Percentiles rank a stretch among this genome's conserved stretches.
These are phyloP conservation scores for Umbelopsis vinacea DNA, from an alignment of 192 early-diverging fungal genomes.

Conservation along the genomic window DNA sequence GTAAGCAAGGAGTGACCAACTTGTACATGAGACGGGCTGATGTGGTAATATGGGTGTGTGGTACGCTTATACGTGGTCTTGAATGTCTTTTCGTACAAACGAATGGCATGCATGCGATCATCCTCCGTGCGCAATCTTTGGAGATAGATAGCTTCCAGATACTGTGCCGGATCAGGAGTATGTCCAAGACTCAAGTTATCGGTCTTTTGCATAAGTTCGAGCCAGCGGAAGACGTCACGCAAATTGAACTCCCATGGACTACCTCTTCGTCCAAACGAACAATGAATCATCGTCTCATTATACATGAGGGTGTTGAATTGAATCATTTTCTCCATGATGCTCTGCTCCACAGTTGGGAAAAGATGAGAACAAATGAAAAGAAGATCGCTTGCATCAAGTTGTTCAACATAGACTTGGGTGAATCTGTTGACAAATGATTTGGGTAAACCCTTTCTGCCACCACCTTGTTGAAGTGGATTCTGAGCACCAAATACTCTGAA, in stretches of 20 bases:
- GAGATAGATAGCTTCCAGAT: conserved; percentile 83
- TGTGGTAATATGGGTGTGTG: conserved; percentile 50
- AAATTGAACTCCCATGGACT: conserved; percentile 99
- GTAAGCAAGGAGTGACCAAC: conserved; percentile 67
- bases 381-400: conserved; percentile 79
- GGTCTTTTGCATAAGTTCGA: conserved; percentile 73
- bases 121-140: conserved; percentile 85
- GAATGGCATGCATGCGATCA: conserved; percentile 68
- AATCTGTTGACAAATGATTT: conserved; percentile 98
- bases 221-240: conserved; percentile 95
- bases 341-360: conserved; percentile 56
- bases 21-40: conserved; percentile 56
- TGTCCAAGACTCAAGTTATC: conserved; percentile 38
- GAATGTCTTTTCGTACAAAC: conserved; percentile 63
- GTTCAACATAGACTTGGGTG: conserved; percentile 92
- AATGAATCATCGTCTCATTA: conserved; percentile 78
- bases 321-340: conserved; percentile 62
- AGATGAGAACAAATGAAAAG: conserved; percentile 68
- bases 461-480: conserved; percentile 96
- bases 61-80: conserved; percentile 41
- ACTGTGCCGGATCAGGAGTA: conserved; percentile 63
- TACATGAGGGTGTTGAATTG: conserved; percentile 89
- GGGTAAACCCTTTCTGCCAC: conserved; percentile 97
- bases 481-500: conserved; percentile 98
- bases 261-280: conserved; percentile 75